Evolutionary conservation across 352 stramenopile species (phyloP).

Genomic region (Discostella stelligera): DNA sequence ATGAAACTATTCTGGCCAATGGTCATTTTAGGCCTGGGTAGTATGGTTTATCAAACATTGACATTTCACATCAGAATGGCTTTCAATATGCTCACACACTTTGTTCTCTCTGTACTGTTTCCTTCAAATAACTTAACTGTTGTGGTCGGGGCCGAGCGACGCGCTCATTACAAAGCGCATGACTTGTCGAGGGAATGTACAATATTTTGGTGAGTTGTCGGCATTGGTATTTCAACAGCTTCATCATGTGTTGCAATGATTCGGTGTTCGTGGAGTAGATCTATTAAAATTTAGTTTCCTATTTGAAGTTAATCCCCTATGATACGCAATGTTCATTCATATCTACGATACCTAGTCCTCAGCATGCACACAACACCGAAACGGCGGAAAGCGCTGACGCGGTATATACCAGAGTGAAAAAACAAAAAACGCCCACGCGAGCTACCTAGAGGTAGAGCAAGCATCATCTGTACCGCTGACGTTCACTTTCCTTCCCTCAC

Average conservation of each 20-base stretch:
- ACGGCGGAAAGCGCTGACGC: no score
- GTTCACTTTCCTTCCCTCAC: background rate
- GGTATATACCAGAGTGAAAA: no score
- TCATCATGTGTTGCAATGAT: background rate
- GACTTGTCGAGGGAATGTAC: background rate
- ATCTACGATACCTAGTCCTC: no score
- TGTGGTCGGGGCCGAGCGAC: background rate
- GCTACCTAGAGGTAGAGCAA: no score
- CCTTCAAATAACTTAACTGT: background rate
- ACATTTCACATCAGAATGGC: slow-evolving; percentile 55
- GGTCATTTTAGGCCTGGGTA: background rate
- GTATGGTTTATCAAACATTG: slow-evolving; percentile 21
- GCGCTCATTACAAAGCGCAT: no score
- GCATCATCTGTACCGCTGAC: no score
- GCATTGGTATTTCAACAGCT: background rate
- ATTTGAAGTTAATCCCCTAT: no score
- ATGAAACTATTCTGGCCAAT: slow-evolving; percentile 9
- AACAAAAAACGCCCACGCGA: no score
- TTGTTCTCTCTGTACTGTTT: slow-evolving; percentile 6
- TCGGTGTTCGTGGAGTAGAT: background rate
- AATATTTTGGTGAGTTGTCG: background rate
- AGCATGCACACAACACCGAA: no score
- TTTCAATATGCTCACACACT: slow-evolving; percentile 41
- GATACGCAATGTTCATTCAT: no score
- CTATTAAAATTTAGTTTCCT: background rate